Evolutionary conservation across 2,329 filamentous ascomycete species (phyloP), one percentile per base, ranked within the genome.

Genomic region (Penicillium sp.): DNA sequence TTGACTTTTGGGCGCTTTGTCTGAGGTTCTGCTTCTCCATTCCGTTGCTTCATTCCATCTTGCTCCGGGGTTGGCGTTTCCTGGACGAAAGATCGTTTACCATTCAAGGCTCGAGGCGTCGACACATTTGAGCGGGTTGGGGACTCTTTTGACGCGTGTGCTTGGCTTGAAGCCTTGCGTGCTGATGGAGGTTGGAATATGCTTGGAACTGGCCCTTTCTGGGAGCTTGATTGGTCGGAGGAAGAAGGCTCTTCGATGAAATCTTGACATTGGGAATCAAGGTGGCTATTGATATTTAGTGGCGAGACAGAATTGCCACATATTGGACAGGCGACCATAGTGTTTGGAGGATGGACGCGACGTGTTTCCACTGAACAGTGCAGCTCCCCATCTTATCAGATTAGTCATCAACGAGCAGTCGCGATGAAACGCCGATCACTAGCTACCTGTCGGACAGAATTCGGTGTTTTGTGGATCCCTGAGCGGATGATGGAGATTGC

Each of bases 251-350:
- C 60, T 41, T 83, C 68, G 46, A 92, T 62, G 59, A 82, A 82
- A 23, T 70, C 73, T 43, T 76, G 65, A 68, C 90, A 96, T 48
- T 76, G 77, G 18, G 86, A 90, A 67, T 96, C 92, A 59, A 96
- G 79, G 64, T 96, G 90, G 51, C 75, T 74, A 67, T 96, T 96
- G 71, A 96, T 96, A 50, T 83, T 77, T 11, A 56, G 41, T 23
- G 55, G 52, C 4, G 57, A 27, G 12, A 62, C 59, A 39, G 74
- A 70, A 54, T 84, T 82, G 57, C 77, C 73, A 70, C 88, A 95
- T 50, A 89, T 85, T 11, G 88, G 88, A 60, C 88, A 95, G 54
- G 79, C 76, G 51, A 93, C 84, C 73, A 68, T 68, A 37, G 23
- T 53, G 41, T 9, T 9, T 22, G 18, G 18, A 5, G 5, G 18